phyloP scores from a whole-genome alignment of 345 rosid genomes.

The Pistacia vera region DNA sequence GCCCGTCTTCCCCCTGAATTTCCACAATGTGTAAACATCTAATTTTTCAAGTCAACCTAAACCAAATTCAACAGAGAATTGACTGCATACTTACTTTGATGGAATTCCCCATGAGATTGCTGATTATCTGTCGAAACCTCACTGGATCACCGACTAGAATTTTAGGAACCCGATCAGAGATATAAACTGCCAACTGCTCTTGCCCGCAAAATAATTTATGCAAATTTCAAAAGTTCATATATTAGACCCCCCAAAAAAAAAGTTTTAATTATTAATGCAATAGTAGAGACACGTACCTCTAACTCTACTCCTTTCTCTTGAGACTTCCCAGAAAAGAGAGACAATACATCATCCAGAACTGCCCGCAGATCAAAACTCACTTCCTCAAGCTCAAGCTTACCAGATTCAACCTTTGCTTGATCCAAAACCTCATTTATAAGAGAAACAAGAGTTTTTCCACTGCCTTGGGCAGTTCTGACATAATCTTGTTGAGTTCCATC shows the following conservation, averaged over 20 bases:
- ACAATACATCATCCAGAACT: slow-evolving; percentile 87
- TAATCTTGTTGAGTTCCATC: slow-evolving; percentile 91
- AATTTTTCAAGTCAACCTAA: not conserved
- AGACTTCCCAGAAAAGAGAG: slow-evolving; percentile 89
- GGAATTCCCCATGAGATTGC: slow-evolving; percentile 94
- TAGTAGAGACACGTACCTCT: slow-evolving; percentile 57
- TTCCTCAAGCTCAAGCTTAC: slow-evolving; percentile 93
- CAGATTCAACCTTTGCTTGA: slow-evolving; percentile 95
- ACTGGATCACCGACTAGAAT: slow-evolving; percentile 89
- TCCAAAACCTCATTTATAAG: slow-evolving; percentile 92
- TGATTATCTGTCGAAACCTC: slow-evolving; percentile 91
- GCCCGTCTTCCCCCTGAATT: not conserved
- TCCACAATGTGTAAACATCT: not conserved
- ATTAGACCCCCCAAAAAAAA: not conserved
- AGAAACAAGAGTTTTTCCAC: slow-evolving; percentile 92
- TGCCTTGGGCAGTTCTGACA: slow-evolving; percentile 89
- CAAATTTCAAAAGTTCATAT: slow-evolving; percentile 17
- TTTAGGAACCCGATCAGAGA: slow-evolving; percentile 86
- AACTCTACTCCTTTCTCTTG: slow-evolving; percentile 94
- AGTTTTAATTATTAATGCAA: not conserved
- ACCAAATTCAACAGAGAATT: slow-evolving; percentile 7
- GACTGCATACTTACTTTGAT: slow-evolving; percentile 64
- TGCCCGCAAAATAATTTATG: slow-evolving; percentile 23
- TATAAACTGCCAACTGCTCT: slow-evolving; percentile 83
- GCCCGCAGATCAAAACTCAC: slow-evolving; percentile 79